A percentile compares a stretch with the other conserved stretches of the same genome.
These are phyloP conservation scores for Picochlorum costavermella DNA, from an alignment of 139 green algal species.

Conservation along the genomic window DNA sequence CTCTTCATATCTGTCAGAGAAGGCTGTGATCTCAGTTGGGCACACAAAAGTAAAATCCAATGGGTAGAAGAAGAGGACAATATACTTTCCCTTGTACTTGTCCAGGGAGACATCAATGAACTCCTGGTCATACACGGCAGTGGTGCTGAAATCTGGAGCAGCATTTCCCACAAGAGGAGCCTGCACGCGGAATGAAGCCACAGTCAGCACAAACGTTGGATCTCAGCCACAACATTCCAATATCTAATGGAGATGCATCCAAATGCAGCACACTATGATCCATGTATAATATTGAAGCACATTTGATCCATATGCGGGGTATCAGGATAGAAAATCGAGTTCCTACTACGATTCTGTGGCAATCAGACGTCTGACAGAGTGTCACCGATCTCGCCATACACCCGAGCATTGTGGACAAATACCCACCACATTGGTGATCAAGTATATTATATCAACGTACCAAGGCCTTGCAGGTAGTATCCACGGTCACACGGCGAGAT, in stretches of 20 bases:
- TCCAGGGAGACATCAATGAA: slow-evolving; percentile 83
- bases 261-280: too few relatives aligned
- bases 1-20: slow-evolving; percentile 87
- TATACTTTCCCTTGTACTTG: slow-evolving; percentile 94
- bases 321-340: too few relatives aligned
- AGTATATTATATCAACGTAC: not conserved
- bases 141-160: slow-evolving; percentile 87
- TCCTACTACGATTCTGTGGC: too few relatives aligned
- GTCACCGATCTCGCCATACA: too few relatives aligned
- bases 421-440: not conserved
- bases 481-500: not conserved
- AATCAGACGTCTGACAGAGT: too few relatives aligned
- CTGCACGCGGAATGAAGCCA: not conserved
- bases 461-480: not conserved
- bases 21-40: slow-evolving; percentile 98
- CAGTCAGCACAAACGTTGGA: too few relatives aligned
- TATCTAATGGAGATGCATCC: too few relatives aligned
- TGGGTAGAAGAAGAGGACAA: slow-evolving; percentile 99
- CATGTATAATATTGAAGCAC: too few relatives aligned
- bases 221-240: too few relatives aligned
- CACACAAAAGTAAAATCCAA: slow-evolving; percentile 91
- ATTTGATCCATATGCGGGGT: too few relatives aligned
- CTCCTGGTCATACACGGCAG: slow-evolving; percentile 89
- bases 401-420: too few relatives aligned
- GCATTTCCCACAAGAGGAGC: slow-evolving; percentile 62